A percentile compares a stretch with the other conserved stretches of the same genome.
These are phyloP conservation scores for Diutina siamensis DNA, from an alignment of 1,139 yeast genomes.

Conservation along the genomic window DNA sequence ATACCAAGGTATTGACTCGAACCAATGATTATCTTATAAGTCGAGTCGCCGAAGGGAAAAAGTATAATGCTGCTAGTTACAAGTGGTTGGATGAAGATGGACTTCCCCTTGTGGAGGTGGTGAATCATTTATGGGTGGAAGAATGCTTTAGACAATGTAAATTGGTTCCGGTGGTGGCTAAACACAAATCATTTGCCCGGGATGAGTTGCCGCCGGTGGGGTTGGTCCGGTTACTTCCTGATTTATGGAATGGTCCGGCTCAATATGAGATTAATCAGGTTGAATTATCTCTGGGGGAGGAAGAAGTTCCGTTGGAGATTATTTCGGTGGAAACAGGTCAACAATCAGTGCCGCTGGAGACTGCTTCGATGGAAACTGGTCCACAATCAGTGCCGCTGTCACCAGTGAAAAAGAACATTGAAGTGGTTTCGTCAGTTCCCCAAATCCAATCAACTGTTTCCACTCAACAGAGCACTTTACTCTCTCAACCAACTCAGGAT, in stretches of 20 bases:
- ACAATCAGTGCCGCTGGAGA: neutral
- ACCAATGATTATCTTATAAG: conserved; percentile 66
- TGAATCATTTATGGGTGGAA: conserved; percentile 88
- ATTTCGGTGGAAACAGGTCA: neutral
- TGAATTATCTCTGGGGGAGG: neutral
- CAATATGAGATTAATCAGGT: neutral
- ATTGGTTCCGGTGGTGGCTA: conserved; percentile 29
- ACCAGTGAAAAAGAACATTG: neutral
- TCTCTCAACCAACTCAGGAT: neutral
- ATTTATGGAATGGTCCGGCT: neutral
- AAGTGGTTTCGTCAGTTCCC: neutral
- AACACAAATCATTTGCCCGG: conserved; percentile 28
- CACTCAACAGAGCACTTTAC: neutral
- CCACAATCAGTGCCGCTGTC: neutral
- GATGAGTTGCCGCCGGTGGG: conserved; percentile 18
- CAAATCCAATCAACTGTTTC: neutral
- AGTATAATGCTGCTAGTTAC: conserved; percentile 56
- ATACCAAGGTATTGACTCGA: conserved; percentile 57
- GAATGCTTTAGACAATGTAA: conserved; percentile 52
- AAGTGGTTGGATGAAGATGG: conserved; percentile 33
- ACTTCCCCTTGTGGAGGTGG: conserved; percentile 27
- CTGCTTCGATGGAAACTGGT: neutral
- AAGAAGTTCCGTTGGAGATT: neutral
- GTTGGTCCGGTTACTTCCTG: neutral
- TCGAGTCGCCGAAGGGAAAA: conserved; percentile 58